These are phyloP conservation scores for Microcera coccophila DNA, from an alignment of 2,329 filamentous ascomycete genomes.

Conservation along the genomic window DNA sequence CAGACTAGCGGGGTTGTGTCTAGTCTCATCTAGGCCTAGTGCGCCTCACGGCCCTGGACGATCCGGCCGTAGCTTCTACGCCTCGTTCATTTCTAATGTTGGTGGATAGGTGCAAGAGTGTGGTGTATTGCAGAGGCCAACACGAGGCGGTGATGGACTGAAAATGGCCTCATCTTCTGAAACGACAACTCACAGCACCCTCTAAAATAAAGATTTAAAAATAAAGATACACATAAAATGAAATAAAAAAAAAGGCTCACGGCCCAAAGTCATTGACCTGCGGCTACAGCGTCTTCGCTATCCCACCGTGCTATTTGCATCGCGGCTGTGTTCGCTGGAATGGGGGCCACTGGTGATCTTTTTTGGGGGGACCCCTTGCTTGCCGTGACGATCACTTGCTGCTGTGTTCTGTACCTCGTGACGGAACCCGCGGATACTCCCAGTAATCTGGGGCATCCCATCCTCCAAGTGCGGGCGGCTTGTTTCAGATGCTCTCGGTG, in stretches of 20 bases:
- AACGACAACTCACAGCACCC: too few relatives aligned
- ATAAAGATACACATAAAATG: too few relatives aligned
- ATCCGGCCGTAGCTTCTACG: not conserved
- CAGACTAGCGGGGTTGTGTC: not conserved
- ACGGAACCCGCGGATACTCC: constrained; percentile 4
- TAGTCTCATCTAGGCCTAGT: not conserved
- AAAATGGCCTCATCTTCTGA: too few relatives aligned
- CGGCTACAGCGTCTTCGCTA: not conserved
- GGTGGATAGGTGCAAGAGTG: not conserved
- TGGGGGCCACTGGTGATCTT: constrained; percentile 2
- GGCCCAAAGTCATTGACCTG: not conserved
- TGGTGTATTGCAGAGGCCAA: too few relatives aligned
- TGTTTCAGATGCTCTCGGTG: constrained; percentile 25
- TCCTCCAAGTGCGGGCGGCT: constrained; percentile 16
- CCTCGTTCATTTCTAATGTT: not conserved
- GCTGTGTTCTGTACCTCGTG: constrained; percentile 10
- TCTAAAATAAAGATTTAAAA: too few relatives aligned
- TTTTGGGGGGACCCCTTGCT: constrained; percentile 17
- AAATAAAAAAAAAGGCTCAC: too few relatives aligned
- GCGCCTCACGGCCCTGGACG: not conserved
- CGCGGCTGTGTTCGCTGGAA: constrained; percentile 22
- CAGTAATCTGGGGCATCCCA: constrained; percentile 28
- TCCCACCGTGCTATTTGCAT: constrained; percentile 24
- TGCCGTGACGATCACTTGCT: constrained; percentile 29
- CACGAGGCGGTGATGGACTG: too few relatives aligned